Base-by-base conservation (phyloP, 2,329 filamentous ascomycete genomes). In the Botrytis fragariae region DNA sequence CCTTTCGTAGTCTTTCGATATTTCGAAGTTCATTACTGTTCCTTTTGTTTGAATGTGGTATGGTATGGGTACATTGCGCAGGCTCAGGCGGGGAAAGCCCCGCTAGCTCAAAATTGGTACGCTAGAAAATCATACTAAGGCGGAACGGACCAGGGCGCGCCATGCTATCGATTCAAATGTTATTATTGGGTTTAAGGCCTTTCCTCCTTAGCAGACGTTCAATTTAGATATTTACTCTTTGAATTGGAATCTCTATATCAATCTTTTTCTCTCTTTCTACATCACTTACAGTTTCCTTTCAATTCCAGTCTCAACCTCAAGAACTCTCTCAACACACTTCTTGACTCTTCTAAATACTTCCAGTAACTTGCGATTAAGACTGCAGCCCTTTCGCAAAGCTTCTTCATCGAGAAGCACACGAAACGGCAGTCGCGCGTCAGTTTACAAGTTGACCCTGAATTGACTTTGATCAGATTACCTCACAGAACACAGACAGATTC, bases 401-500 rank as follows among this genome's bases (percentile, higher is more conserved):
- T 68, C 48, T 57, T 35, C 18, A 57, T 54, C 45, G 45, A 57
- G 64, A 68, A 57, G 45, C 12, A 37, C 22, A 42, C 45, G 45
- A 54, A n/a, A 54, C 48, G 25, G 48, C 48, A 57, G 37, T 57
- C 65, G 16, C 32, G 22, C 60, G 59, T 35, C 44, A 14, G 20
- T 67, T 20, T 35, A n/a, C 48, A 59, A 22, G 16, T 51, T 42
- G 10, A 45, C 62, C 20, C 32, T 25, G 45, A n/a, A 64, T 54
- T 61, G 63, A 68, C 61, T 61, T 22, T 25, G 60, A 72, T 48
- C 42, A 60, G 42, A 22, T 61, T 60, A 35, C 39, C 25, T 32
- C 63, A 72, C 42, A 68, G 39, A 51, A 29, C 9, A 61, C n/a
- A 69, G 54, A 42, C 60, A 42, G 18, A 69, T 1, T 65, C 82